Base-by-base conservation (phyloP, 2,329 filamentous ascomycete species). In the Cladosporium phlei region DNA sequence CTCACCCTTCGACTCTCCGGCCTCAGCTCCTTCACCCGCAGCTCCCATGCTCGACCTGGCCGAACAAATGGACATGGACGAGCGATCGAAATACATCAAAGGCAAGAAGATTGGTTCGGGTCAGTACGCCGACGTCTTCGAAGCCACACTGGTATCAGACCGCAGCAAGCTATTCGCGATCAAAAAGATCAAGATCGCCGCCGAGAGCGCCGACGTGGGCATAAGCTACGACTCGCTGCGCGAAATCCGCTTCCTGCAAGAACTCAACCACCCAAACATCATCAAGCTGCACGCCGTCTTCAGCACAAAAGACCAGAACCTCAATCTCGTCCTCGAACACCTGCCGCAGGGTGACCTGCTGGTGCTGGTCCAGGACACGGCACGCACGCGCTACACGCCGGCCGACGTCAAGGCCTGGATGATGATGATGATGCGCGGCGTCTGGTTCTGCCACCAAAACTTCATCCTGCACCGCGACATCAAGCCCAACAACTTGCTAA, bases 341-440 rank as follows among this genome's bases (percentile, higher is more conserved):
- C 77, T 97, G 3, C 90, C 91, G 0, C 80, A 88, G n/a, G 91
- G 93, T 55, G 93, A 98, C 68, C 78, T 98, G 21, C 88, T 97
- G 68, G 88, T 90, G 77, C 79, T 98, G 49, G 95, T 95, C 66
- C 87, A 88, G 65, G 90, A 97, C 68, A 82, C 79, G 22, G 78
- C 83, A 35, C 73, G 74, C 45, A 83, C 96, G 37, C 80, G 82
- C 46, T 97, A 97, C 66, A 86, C 86, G 52, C 80, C 82, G 9
- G 86, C 87, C 14, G 93, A 98, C 66, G 89, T 97, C 67, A 98
- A 98, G 67, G 86, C 89, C 12, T 98, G 93, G 93, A 95, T 96
- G 84, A 87, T 86, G 53, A 97, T 97, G 93, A 78, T 97, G n/a
- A 80, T 79, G 21, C 83, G 91, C 32, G 93, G 86, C 20, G 82